A percentile compares a stretch with the other conserved stretches of the same genome.
phyloP scores from a whole-genome alignment of 371 early-diverging fungal genomes.

The Chytridium lagenaria region DNA sequence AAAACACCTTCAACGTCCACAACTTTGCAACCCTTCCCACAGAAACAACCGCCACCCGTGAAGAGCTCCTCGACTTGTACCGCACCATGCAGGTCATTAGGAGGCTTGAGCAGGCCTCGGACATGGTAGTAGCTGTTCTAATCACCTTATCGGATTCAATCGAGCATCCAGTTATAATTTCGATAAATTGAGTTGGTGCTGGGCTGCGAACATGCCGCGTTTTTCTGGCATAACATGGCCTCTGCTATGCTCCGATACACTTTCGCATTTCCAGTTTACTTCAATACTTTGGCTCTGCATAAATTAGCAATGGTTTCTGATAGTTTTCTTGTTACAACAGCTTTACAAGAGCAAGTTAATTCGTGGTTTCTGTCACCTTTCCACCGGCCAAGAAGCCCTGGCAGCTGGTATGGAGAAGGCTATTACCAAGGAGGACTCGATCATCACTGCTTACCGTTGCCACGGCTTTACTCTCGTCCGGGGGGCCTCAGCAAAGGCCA shows the following conservation, averaged over 20 bases:
- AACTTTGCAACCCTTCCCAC: constrained; percentile 47
- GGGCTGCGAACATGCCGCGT: no score
- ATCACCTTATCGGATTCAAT: not conserved
- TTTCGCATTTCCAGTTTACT: no score
- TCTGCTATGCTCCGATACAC: no score
- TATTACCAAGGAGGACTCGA: constrained; percentile 84
- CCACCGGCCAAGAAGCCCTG: constrained; percentile 99
- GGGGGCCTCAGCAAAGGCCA: constrained; percentile 59
- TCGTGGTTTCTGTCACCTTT: constrained; percentile 99
- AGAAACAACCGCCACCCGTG: constrained; percentile 37
- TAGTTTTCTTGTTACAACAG: constrained; percentile 44
- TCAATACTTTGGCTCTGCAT: no score
- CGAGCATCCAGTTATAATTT: no score
- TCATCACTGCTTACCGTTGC: constrained; percentile 99
- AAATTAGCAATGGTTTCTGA: no score
- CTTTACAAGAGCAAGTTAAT: constrained; percentile 97
- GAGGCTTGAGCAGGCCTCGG: constrained; percentile 93
- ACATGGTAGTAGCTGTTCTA: constrained; percentile 41
- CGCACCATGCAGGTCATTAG: constrained; percentile 87
- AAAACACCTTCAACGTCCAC: constrained; percentile 53
- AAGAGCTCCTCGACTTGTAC: constrained; percentile 84
- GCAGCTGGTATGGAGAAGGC: constrained; percentile 95
- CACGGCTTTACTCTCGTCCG: constrained; percentile 97
- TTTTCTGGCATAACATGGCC: no score
- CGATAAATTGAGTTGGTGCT: no score